A percentile compares a stretch with the other conserved stretches of the same genome.
Conservation (phyloP, 2,329 filamentous ascomycete genomes). For the Phyllosticta citriasiana region DNA sequence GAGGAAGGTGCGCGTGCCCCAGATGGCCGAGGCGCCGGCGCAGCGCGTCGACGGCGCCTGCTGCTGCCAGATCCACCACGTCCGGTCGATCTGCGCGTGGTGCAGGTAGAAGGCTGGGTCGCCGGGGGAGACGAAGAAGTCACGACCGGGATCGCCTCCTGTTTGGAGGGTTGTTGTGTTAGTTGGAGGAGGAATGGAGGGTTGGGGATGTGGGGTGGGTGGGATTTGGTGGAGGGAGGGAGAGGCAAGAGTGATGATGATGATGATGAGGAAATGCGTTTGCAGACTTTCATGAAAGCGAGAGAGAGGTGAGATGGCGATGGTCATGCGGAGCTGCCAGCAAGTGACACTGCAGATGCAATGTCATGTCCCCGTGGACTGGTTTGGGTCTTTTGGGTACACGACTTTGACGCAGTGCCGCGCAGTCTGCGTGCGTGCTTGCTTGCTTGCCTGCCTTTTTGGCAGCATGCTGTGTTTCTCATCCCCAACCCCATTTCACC, state of each 20-base stretch:
- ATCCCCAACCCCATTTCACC: background rate
- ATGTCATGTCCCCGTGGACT: background rate
- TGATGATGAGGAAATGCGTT: background rate
- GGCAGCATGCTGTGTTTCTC: background rate
- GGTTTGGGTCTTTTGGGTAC: background rate
- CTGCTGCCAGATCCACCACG: constrained; percentile 44
- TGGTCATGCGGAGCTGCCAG: background rate
- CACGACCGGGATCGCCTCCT: constrained; percentile 35
- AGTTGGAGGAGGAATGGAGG: background rate
- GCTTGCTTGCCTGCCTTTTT: background rate
- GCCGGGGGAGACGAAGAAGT: constrained; percentile 36
- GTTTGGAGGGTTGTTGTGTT: background rate
- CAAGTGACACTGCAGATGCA: background rate
- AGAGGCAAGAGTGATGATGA: background rate
- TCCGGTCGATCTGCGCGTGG: constrained; percentile 39
- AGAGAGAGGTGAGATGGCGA: background rate
- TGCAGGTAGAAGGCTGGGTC: constrained; percentile 34
- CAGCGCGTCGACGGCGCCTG: constrained; percentile 27
- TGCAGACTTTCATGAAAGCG: no score
- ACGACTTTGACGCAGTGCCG: background rate
- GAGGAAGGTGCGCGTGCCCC: constrained; percentile 31
- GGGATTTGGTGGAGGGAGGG: background rate
- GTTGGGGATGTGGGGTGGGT: background rate
- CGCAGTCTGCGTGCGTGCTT: background rate
- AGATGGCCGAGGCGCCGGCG: constrained; percentile 24